These are phyloP conservation scores for Tetragonia tetragonoides DNA, from an alignment of 148 eudicot genomes.

Conservation along the genomic window DNA sequence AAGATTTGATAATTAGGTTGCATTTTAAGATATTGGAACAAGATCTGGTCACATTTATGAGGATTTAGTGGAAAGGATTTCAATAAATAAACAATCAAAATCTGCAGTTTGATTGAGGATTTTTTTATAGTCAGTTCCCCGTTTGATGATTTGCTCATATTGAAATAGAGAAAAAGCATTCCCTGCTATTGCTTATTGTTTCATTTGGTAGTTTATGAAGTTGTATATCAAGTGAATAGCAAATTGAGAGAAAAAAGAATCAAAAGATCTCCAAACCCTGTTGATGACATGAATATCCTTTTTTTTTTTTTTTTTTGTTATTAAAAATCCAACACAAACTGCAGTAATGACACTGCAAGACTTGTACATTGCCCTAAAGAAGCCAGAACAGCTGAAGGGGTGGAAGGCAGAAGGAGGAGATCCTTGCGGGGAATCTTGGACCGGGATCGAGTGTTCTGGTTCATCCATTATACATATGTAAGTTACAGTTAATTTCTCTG, in stretches of 20 bases:
- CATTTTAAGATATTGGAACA: neutral
- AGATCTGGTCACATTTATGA: neutral
- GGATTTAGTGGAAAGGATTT: neutral
- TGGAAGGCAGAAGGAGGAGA: conserved; percentile 70
- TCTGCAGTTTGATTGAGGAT: neutral
- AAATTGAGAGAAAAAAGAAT: too few species aligned
- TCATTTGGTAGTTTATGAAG: too few species aligned
- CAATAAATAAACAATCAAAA: too few species aligned
- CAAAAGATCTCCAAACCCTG: too few species aligned
- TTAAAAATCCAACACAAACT: neutral
- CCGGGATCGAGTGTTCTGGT: conserved; percentile 71
- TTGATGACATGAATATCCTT: neutral
- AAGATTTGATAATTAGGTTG: neutral
- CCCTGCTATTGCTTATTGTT: too few species aligned
- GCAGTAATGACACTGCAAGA: conserved; percentile 72
- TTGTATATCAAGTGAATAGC: too few species aligned
- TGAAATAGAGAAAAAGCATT: neutral
- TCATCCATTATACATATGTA: conserved; percentile 75
- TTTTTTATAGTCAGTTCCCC: neutral
- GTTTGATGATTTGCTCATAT: neutral
- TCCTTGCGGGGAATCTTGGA: conserved; percentile 84
- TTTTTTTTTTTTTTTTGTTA: neutral
- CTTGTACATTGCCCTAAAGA: conserved; percentile 60
- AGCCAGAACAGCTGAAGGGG: conserved; percentile 55
- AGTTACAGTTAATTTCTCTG: neutral